Evolutionary conservation across 2,329 filamentous ascomycete genomes (phyloP), one percentile per base, ranked within the genome.

Genomic region (Calonectria henricotiae): DNA sequence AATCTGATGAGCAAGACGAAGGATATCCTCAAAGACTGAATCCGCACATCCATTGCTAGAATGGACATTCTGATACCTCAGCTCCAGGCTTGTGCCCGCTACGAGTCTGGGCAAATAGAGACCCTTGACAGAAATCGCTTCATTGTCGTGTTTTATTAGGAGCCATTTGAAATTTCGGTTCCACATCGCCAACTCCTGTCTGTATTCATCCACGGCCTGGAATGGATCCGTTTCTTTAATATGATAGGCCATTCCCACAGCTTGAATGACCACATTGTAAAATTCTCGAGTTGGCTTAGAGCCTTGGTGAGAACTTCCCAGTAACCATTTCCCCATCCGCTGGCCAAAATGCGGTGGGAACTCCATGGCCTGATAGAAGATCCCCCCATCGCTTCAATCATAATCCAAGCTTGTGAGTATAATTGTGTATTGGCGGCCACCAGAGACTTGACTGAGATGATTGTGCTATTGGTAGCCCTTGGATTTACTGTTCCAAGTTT

Each of bases 401-500:
- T 30, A 2, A 54, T n/a, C 1, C 67, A 62, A 7, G 62, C 67
- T 65, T 69, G 67, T 25, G 67, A 62, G 25, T 69, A 62, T 27
- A 54, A 39, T 27, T 62, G 54, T 15, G 67, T 69, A 23, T 69
- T 66, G 2, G 60, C 15, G 39, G 51, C 55, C 13, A 51, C 35
- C 7, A 69, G 20, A 5, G 37, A 27, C 25, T 17, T 54, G 2
- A 51, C 54, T 2, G 62, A n/a, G 4, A 46, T 46, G 25, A 51
- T n/a, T 9, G 44, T 37, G 37, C 47, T 4, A n/a, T 17, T 27
- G 15, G 15, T 15, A 32, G 8, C 2, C 15, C 6, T 8, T n/a
- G 9, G 23, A 9, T 62, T 27, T 1, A 1, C 2, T 3, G 13
- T 30, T 3, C 27, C 62, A n/a, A 62, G 55, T 23, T 62, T 25